Evolutionary conservation across 1,139 yeast species (phyloP).

Genomic region (Zygoascus sp.): DNA sequence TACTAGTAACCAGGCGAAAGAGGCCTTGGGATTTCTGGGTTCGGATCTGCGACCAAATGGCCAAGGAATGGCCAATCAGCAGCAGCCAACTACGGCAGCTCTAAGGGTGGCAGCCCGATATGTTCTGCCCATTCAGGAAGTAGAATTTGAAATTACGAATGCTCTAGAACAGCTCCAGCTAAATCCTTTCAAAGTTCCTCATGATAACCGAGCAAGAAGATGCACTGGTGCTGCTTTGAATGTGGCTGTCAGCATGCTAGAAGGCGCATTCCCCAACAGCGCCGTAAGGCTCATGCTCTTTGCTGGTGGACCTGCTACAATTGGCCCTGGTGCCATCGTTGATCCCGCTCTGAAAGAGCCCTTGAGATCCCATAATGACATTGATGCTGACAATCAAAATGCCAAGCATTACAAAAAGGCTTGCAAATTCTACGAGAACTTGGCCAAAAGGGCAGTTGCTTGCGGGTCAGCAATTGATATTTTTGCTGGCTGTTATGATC

Average conservation of each 20-base stretch:
- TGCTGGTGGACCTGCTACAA: conserved; percentile 83
- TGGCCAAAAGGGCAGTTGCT: conserved; percentile 64
- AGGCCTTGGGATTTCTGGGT: conserved; percentile 50
- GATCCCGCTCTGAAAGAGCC: conserved; percentile 85
- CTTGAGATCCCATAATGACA: conserved; percentile 89
- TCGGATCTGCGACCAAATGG: conserved; percentile 33
- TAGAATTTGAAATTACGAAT: conserved; percentile 52
- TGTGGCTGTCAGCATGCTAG: conserved; percentile 52
- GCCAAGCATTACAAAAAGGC: conserved; percentile 90
- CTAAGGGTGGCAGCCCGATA: conserved; percentile 27
- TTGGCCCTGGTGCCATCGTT: conserved; percentile 85
- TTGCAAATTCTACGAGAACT: conserved; percentile 66
- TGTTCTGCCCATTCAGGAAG: conserved; percentile 37
- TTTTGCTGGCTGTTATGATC: conserved; percentile 95
- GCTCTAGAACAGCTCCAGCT: conserved; percentile 50
- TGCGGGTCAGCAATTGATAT: conserved; percentile 82
- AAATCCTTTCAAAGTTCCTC: conserved; percentile 50
- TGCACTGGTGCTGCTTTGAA: conserved; percentile 66
- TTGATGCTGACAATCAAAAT: conserved; percentile 53
- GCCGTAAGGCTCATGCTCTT: conserved; percentile 63
- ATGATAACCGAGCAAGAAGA: conserved; percentile 48
- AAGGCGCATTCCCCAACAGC: conserved; percentile 43
- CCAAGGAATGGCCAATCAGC: conserved; percentile 15
- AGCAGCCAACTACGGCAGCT: conserved; percentile 15
- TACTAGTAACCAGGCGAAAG: conserved; percentile 47